Base-by-base conservation (phyloP, 306 rosid genomes). In the Citrullus colocynthis region DNA sequence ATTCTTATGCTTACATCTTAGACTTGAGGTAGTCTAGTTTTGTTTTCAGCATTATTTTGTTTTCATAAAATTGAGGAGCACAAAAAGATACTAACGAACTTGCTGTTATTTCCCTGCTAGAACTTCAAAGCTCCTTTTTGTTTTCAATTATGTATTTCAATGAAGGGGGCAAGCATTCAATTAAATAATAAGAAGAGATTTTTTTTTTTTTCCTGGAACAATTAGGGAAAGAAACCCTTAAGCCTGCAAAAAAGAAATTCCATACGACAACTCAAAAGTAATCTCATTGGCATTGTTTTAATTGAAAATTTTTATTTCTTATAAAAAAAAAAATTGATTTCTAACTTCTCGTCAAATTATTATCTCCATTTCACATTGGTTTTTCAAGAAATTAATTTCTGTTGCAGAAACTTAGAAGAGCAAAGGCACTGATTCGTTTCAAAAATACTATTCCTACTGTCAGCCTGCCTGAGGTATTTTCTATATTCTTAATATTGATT, bases 371-470 rank as follows among this genome's bases (percentile, higher is more conserved):
- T 72, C 77, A 72, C 44, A 13, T 71, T 72, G 21, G 49, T 72
- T 49, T 72, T 72, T 24, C 42, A 24, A 15, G 21, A 32, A 49
- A 48, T 48, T 16, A 30, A 48, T 83, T 78, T 82, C 55, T 84
- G 61, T 72, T 89, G 83, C 90, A 95, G 98, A 89, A 86, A 79
- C 93, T 88, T 60, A 89, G 88, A 85, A 87, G 96, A 85, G 98
- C 92, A 44, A 90, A 87, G 87, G 97, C 97, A 71, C 32, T 95
- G 83, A 64, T 85, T 74, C 87, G 88, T 80, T 92, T 95, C 85
- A 86, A 84, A 78, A 90, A 87, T 78, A 87, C 82, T 76, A 80
- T 87, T 79, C 82, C 66, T 65, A 32, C 58, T n/a, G 79, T 78
- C 89, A 80, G 79, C 78, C 83, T 89, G 49, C 84, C 96, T 20